phyloP scores from a whole-genome alignment of 2,329 filamentous ascomycete species.

The Truncatella angustata region DNA sequence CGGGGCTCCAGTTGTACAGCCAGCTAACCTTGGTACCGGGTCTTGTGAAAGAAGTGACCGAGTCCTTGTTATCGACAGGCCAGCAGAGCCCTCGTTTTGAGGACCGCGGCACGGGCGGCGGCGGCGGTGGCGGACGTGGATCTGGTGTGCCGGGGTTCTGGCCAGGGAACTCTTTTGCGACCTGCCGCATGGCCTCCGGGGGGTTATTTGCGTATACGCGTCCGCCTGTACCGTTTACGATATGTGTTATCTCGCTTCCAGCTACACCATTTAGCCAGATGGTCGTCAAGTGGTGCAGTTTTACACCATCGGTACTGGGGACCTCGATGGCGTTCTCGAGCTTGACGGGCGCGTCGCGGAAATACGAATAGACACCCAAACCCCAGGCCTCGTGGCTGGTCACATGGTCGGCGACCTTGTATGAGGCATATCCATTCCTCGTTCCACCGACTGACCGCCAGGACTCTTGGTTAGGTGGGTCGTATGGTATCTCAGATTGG shows the following conservation, averaged over 20 bases:
- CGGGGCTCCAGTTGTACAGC: constrained; percentile 3
- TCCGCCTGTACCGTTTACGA: constrained; percentile 27
- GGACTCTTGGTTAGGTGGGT: constrained; percentile 27
- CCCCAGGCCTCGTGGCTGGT: constrained; percentile 30
- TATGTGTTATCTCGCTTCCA: constrained; percentile 30
- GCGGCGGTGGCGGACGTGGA: neutral
- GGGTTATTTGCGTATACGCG: constrained; percentile 27
- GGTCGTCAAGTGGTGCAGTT: constrained; percentile 29
- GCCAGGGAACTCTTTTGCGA: constrained; percentile 1
- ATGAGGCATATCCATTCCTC: constrained; percentile 30
- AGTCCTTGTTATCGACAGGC: neutral
- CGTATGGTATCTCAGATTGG: constrained; percentile 33
- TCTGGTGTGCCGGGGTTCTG: neutral
- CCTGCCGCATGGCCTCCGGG: constrained; percentile 29
- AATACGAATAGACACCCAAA: constrained; percentile 31
- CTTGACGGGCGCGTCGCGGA: constrained; percentile 30
- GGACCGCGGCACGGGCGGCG: neutral
- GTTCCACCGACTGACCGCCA: constrained; percentile 23
- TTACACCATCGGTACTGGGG: constrained; percentile 22
- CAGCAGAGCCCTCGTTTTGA: constrained; percentile 1
- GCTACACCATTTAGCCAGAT: constrained; percentile 28
- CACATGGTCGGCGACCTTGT: constrained; percentile 29
- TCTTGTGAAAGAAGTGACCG: neutral
- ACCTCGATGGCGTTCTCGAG: constrained; percentile 31
- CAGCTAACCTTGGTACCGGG: neutral